phyloP scores from a whole-genome alignment of 441 rosid genomes.

The Populus hybrid region DNA sequence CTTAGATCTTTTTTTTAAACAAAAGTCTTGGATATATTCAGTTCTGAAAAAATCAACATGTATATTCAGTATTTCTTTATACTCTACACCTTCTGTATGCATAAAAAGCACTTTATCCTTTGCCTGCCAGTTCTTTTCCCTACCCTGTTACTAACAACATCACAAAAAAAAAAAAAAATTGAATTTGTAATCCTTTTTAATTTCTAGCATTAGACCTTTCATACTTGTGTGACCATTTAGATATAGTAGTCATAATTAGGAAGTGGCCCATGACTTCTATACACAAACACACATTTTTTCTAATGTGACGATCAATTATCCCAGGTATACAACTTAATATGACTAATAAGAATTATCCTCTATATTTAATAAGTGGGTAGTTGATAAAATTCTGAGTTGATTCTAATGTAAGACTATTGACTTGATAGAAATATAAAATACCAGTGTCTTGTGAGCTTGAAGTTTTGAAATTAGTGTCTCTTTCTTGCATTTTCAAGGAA shows the following conservation, averaged over 20 bases:
- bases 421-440: background rate
- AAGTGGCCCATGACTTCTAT: background rate
- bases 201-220: background rate
- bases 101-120: background rate
- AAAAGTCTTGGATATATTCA: background rate
- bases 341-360: background rate
- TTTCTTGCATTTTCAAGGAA: background rate
- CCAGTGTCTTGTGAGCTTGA: background rate
- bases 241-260: background rate
- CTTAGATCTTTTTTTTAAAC: background rate
- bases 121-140: background rate
- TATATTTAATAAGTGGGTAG: background rate
- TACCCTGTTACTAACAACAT: background rate
- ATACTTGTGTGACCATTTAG: background rate
- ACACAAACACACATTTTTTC: background rate
- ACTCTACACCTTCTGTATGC: background rate
- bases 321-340: background rate
- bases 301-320: background rate
- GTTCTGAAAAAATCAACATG: too few species aligned
- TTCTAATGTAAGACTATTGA: background rate
- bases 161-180: too few species aligned
- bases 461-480: background rate
- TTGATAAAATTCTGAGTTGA: background rate
- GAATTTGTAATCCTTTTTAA: background rate
- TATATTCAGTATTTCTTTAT: background rate